phyloP scores from a whole-genome alignment of 2,329 filamentous ascomycete genomes.

The Aspergillus quadrilineatus region DNA sequence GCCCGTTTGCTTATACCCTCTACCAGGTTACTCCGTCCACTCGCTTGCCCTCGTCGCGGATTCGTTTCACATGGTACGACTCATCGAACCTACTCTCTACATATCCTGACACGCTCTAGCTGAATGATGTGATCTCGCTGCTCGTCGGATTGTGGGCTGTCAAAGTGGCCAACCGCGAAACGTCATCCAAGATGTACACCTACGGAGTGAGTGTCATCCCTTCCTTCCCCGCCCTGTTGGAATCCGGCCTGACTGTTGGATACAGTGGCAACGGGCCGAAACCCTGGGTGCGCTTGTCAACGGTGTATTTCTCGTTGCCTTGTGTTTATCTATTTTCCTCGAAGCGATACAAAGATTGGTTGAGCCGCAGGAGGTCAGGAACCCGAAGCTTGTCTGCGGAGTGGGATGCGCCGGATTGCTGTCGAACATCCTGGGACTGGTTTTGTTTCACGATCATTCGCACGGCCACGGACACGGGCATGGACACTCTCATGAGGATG shows the following conservation, averaged over 20 bases:
- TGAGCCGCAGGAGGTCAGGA: conserved; percentile 81
- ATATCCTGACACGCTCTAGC: conserved; percentile 46
- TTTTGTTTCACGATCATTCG: conserved; percentile 89
- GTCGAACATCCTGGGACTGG: conserved; percentile 85
- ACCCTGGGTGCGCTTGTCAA: conserved; percentile 96
- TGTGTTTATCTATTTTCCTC: conserved; percentile 94
- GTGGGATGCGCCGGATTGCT: conserved; percentile 82
- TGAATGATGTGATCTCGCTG: conserved; percentile 96
- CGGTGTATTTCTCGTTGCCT: conserved; percentile 92
- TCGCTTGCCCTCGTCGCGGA: conserved; percentile 93
- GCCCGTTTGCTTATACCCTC: conserved; percentile 16
- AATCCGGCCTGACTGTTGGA: conserved; percentile 12
- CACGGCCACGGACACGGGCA: conserved; percentile 70
- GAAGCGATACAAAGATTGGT: conserved; percentile 91
- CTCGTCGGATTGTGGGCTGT: conserved; percentile 94
- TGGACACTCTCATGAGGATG: conserved; percentile 45
- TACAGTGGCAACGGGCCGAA: conserved; percentile 91
- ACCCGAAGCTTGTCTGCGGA: conserved; percentile 82
- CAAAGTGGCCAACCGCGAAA: conserved; percentile 77
- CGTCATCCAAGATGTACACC: conserved; percentile 82
- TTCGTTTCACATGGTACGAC: conserved; percentile 90
- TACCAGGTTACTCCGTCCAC: conserved; percentile 72
- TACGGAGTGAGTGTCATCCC: conserved; percentile 69
- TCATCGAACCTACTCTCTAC: not conserved
- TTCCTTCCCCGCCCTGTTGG: conserved; percentile 2